Evolutionary conservation across 192 early-diverging fungal genomes (phyloP), one percentile per base, ranked within the genome.

Genomic region (Lobulomyces angularis): DNA sequence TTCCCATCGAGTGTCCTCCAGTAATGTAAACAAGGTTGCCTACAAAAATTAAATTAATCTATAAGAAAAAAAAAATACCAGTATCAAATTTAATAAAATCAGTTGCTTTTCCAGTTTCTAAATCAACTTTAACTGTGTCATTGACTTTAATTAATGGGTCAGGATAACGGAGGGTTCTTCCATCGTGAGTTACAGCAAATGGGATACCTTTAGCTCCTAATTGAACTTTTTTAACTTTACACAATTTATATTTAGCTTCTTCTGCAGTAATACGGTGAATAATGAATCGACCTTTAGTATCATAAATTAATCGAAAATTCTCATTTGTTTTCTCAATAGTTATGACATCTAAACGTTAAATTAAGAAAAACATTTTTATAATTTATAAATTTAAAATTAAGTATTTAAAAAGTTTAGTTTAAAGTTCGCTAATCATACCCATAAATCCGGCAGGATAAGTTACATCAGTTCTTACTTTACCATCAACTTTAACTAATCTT

Each of bases 221-320:
- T 73, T 94, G 74, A 58, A 90, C 80, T 63, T 80, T 81, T 72
- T 84, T 89, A 53, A 99, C 86, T 81, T 99, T 99, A 73, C 85
- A 83, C 48, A 99, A 77, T 80, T 99, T 99, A 87, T 96, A 99
- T 61, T 90, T 85, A 71, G 87, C 84, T 74, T 99, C 95, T 62
- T 96, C 90, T 28, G 74, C 83, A 41, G 83, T 86, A 67, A 99
- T 96, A 65, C 90, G 86, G 81, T 99, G 95, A 68, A 99, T 88
- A 50, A 88, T 84, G 81, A 95, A 99, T 54, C 92, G 90, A 49
- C 95, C 95, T 83, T 99, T 99, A 70, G 77, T 77, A 73, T 99
- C 95, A 77, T 90, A 96, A 66, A 99, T 75, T 47, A 99, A 81
- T 67, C 95, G 92, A 84, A 99, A 99, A 77, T 96, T 84, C 81